These are phyloP conservation scores for Globisporangium iwayamae DNA, from an alignment of 352 stramenopile genomes.

Conservation along the genomic window DNA sequence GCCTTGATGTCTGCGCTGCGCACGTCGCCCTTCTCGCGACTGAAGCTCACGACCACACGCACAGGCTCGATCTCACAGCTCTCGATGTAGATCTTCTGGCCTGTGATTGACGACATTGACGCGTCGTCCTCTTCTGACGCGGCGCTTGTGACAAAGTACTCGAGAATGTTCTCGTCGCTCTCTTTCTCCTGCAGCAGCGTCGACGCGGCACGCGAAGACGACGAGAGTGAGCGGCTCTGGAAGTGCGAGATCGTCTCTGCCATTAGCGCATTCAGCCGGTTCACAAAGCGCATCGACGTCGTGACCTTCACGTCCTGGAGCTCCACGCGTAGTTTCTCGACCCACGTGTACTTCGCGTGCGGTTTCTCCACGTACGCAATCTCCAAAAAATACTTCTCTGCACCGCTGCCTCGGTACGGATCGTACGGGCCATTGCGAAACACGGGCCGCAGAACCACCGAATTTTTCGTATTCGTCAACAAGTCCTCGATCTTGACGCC, in stretches of 20 bases:
- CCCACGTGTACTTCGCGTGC: conserved; percentile 66
- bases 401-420: conserved; percentile 9
- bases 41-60: conserved; percentile 74
- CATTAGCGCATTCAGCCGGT: conserved; percentile 56
- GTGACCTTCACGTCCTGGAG: conserved; percentile 67
- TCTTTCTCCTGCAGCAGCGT: conserved; percentile 22
- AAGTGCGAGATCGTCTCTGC: conserved; percentile 72
- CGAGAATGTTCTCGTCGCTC: conserved; percentile 51
- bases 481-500: conserved; percentile 75
- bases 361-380: conserved; percentile 65
- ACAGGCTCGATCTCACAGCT: conserved; percentile 65
- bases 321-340: conserved; percentile 56
- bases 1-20: conserved; percentile 17
- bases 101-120: conserved; percentile 72
- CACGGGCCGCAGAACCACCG: conserved; percentile 59
- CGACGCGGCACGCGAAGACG: conserved; percentile 33
- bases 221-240: conserved; percentile 51
- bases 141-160: conserved; percentile 56
- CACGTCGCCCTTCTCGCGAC: conserved; percentile 59
- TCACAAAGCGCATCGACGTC: conserved; percentile 80
- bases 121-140: conserved; percentile 39
- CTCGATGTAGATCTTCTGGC: conserved; percentile 75
- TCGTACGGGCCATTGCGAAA: conserved; percentile 19
- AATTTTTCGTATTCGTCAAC: conserved; percentile 56
- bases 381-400: conserved; percentile 59